Conservation (phyloP, 305 asterid species). For the Fraxinus floribunda region DNA sequence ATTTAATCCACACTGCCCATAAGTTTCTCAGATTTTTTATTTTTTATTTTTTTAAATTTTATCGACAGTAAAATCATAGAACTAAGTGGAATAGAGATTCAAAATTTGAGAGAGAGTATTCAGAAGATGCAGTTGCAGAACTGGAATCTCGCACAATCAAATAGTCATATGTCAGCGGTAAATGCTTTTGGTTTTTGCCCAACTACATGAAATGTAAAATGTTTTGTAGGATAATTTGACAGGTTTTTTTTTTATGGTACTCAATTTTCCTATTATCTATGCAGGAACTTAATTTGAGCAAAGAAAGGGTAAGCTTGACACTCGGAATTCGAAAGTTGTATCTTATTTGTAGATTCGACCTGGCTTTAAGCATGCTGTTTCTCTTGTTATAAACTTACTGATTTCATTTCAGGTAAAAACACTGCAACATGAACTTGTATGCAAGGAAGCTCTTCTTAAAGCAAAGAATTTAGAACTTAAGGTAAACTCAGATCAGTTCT, state of each 20-base stretch:
- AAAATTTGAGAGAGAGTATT: conserved; percentile 53
- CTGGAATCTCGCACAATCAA: conserved; percentile 82
- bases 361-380: neutral
- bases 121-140: conserved; percentile 85
- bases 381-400: neutral
- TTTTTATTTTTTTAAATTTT: conserved; percentile 1
- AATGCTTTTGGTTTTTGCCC: conserved; percentile 2
- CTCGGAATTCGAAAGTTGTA: neutral
- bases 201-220: neutral
- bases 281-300: conserved; percentile 76
- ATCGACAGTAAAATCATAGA: conserved; percentile 72
- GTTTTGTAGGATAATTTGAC: neutral
- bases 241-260: conserved; percentile 16
- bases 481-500: conserved; percentile 30
- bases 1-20: neutral
- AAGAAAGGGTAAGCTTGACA: conserved; percentile 55
- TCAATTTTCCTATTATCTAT: conserved; percentile 14
- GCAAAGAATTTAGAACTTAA: conserved; percentile 42
- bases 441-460: conserved; percentile 70
- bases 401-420: conserved; percentile 51
- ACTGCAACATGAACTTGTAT: conserved; percentile 64
- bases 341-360: neutral
- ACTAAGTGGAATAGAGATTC: conserved; percentile 68
- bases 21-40: neutral
- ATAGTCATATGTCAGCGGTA: conserved; percentile 71